These are phyloP conservation scores for Microdochium trichocladiopsis DNA, from an alignment of 2,329 filamentous ascomycete genomes.

Conservation along the genomic window DNA sequence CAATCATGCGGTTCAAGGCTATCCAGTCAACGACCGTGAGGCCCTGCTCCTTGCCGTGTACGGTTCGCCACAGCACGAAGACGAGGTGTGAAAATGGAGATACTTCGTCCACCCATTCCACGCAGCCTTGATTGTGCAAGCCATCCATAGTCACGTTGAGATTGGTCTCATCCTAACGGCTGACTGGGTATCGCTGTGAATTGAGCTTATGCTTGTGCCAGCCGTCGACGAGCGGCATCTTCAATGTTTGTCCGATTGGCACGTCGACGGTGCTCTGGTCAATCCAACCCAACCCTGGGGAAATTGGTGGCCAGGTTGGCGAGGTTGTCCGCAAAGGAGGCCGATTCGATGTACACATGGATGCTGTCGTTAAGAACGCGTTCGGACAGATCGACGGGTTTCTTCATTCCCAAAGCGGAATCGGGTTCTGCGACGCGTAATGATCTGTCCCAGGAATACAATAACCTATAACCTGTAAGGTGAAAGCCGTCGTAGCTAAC, in stretches of 20 bases:
- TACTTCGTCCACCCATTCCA: constrained; percentile 2
- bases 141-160: constrained; percentile 1
- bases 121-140: neutral
- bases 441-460: too few species aligned
- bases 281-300: neutral
- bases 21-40: constrained; percentile 1
- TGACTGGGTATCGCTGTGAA: neutral
- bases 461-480: too few species aligned
- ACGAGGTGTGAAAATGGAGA: constrained; percentile 1
- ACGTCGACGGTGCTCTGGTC: neutral
- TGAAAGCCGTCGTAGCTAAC: too few species aligned
- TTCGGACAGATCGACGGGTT: neutral
- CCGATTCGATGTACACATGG: neutral
- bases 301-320: neutral
- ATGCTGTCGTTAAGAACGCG: neutral
- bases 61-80: constrained; percentile 2
- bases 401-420: neutral
- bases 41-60: constrained; percentile 1
- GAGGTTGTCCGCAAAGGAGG: neutral
- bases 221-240: neutral
- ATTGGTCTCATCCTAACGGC: neutral
- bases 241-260: neutral
- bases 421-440: neutral
- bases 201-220: neutral
- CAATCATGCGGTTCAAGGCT: neutral